A percentile compares a stretch with the other conserved stretches of the same genome.
phyloP scores from a whole-genome alignment of 371 early-diverging fungal species.

The Chytridiales sp. region DNA sequence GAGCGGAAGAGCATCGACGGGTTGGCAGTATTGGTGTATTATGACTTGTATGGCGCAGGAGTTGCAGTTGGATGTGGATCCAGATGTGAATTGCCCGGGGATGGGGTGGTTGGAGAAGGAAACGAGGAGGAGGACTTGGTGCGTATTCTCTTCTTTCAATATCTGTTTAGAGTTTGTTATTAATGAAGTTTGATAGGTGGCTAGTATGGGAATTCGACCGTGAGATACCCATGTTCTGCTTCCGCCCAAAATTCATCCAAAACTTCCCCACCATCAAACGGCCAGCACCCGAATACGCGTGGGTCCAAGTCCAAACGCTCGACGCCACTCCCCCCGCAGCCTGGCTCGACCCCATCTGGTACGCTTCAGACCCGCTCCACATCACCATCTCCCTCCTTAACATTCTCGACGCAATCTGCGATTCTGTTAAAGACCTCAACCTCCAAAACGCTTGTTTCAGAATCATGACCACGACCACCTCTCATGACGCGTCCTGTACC shows the following conservation, averaged over 20 bases:
- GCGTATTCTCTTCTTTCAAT: no score
- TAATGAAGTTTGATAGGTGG: neutral
- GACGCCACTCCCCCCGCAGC: neutral
- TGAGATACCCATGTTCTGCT: neutral
- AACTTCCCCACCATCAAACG: neutral
- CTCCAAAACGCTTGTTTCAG: no score
- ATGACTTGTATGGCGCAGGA: slow-evolving; percentile 8
- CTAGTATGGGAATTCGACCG: slow-evolving; percentile 5
- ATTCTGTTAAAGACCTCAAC: neutral
- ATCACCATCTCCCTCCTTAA: neutral
- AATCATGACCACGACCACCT: neutral
- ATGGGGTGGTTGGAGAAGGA: neutral
- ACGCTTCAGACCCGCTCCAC: neutral
- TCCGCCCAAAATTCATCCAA: neutral
- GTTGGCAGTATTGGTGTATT: slow-evolving; percentile 9
- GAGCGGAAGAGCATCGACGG: neutral
- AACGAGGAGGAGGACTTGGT: neutral
- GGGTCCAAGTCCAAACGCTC: neutral
- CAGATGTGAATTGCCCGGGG: neutral
- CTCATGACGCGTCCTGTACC: neutral
- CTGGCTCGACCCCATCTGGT: neutral
- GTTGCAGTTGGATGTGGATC: slow-evolving; percentile 3
- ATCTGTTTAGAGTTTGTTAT: neutral
- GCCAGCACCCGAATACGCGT: neutral
- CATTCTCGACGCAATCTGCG: neutral